Evolutionary conservation across 371 early-diverging fungal genomes (phyloP).

Genomic region (Actinomucor elegans): DNA sequence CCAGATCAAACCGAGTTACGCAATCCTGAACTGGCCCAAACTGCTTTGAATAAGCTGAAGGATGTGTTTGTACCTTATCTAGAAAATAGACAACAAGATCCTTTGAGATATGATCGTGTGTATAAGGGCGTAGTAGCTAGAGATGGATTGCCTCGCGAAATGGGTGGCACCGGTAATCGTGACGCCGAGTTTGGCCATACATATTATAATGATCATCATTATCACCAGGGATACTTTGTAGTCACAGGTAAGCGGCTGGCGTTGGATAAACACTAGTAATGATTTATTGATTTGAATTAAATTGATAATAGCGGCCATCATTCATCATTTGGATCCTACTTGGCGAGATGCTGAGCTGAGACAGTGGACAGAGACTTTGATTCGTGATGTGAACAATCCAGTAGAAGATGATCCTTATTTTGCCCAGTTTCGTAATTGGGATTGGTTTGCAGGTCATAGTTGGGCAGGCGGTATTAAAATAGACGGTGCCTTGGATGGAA

Average conservation of each 20-base stretch:
- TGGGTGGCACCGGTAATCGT: slow-evolving; percentile 45
- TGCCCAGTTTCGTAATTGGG: slow-evolving; percentile 68
- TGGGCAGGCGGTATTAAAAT: slow-evolving; percentile 78
- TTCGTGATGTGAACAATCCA: slow-evolving; percentile 73
- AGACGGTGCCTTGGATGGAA: slow-evolving; percentile 64
- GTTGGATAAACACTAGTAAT: not conserved
- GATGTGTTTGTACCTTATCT: slow-evolving; percentile 56
- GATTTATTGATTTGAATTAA: too few species aligned
- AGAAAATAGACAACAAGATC: slow-evolving; percentile 51
- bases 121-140: slow-evolving; percentile 67
- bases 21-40: slow-evolving; percentile 37
- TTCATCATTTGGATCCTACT: slow-evolving; percentile 60
- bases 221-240: slow-evolving; percentile 74
- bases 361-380: slow-evolving; percentile 42
- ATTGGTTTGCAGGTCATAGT: slow-evolving; percentile 79
- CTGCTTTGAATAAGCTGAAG: slow-evolving; percentile 47
- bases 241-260: slow-evolving; percentile 38
- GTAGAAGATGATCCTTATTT: slow-evolving; percentile 53
- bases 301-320: slow-evolving; percentile 59
- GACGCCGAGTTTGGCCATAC: slow-evolving; percentile 49
- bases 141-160: slow-evolving; percentile 39
- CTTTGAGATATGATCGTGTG: slow-evolving; percentile 63
- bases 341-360: slow-evolving; percentile 46
- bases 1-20: slow-evolving; percentile 48
- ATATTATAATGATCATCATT: slow-evolving; percentile 75